A percentile compares a stretch with the other conserved stretches of the same genome.
Conservation (phyloP, 139 green algal genomes). For the Haematococcus lacustris region DNA sequence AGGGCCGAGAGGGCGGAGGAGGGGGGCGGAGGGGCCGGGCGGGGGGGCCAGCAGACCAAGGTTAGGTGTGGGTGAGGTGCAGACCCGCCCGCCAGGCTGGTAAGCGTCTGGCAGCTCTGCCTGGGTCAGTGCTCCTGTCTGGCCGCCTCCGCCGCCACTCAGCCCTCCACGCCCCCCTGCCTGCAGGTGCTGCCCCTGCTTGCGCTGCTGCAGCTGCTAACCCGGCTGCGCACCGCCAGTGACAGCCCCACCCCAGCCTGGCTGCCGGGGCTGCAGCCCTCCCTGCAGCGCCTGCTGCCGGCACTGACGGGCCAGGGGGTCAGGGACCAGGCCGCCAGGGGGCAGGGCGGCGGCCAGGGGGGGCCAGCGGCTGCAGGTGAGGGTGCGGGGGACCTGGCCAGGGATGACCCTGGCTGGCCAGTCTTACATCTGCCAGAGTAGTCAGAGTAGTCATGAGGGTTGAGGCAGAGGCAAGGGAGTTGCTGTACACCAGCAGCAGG, state of each 20-base stretch:
- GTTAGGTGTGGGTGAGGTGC: too few species aligned
- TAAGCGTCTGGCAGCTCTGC: not conserved
- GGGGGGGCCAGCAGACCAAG: too few species aligned
- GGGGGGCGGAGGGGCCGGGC: too few species aligned
- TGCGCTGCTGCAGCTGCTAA: conserved; percentile 11
- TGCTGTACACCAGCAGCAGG: too few species aligned
- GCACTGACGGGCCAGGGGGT: not conserved
- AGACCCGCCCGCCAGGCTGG: too few species aligned
- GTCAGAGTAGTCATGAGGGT: too few species aligned
- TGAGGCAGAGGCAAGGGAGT: too few species aligned
- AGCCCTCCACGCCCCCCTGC: not conserved
- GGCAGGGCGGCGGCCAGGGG: not conserved
- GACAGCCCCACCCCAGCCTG: not conserved
- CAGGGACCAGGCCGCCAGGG: not conserved
- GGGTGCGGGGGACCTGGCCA: too few species aligned
- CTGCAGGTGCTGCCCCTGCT: conserved; percentile 4
- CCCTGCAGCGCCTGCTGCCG: not conserved
- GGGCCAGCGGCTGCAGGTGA: not conserved
- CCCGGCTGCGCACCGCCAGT: not conserved
- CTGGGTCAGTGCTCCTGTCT: not conserved
- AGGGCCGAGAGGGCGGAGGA: too few species aligned
- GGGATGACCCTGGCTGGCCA: too few species aligned
- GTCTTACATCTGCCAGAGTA: too few species aligned
- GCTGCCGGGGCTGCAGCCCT: not conserved
- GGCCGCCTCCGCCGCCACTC: not conserved